Evolutionary conservation across 1,139 yeast species (phyloP), one percentile per base, ranked within the genome.

Genomic region (Geotrichum macrosporum): DNA sequence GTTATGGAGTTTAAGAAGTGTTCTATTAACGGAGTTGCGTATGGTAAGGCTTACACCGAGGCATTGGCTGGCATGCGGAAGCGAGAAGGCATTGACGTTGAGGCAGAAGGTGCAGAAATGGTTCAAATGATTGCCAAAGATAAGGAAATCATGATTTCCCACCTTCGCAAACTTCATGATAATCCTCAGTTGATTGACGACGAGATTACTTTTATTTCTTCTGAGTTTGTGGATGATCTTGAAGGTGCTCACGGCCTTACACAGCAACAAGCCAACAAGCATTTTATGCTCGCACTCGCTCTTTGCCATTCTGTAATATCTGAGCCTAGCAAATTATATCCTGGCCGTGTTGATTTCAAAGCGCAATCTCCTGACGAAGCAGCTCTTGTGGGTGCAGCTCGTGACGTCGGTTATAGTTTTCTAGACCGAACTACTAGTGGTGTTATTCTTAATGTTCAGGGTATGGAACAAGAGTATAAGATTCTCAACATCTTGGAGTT

Each of bases 281-380:
- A 82, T 58, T 77, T 78, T 51, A 87, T 89, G 63, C 66, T 84
- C 42, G 87, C 94, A 0, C 72, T 92, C 47, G 94, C 96, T 0
- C 71, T 92, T 31, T 92, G 98, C 65, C 96, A 92, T 61, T 83
- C 96, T 20, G 97, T 88, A 8, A 75, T 89, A 40, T 83, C 95
- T 12, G 96, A 84, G 55, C 48, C 46, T 6, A 50, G 50, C 24
- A 72, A 72, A 12, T 72, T 74, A 38, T 31, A 48, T 22, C 82
- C 85, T 30, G 77, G 76, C 1, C 70, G 68, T 38, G 65, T 84
- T 47, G 74, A 71, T 35, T 77, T 85, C 61, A 86, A 88, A 62
- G 97, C 98, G 0, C 97, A 92, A 66, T 85, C 95, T n/a, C 98
- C 98, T 0, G 98, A 92, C 71, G 98, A 92, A 67, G 94, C 95